phyloP scores from a whole-genome alignment of 1,284 basidiomycete genomes.

The Naganishia albida region DNA sequence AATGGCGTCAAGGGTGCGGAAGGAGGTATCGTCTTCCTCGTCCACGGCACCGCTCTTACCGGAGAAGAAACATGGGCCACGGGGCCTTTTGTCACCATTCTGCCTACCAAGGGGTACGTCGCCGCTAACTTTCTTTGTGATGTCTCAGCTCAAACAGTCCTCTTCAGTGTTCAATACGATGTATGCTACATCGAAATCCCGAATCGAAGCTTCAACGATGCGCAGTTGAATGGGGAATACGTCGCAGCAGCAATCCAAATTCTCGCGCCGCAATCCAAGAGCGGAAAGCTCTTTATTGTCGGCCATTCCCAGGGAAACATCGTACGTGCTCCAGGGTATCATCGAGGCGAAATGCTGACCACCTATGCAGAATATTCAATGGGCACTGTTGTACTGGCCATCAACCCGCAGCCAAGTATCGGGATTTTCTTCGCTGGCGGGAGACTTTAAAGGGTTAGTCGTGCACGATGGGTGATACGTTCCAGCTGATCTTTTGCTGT shows the following conservation, averaged over 20 bases:
- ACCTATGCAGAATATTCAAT: conserved; percentile 40
- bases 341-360: not conserved
- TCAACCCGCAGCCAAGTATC: conserved; percentile 36
- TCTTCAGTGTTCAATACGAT: conserved; percentile 42
- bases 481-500: not conserved
- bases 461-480: too few relatives aligned
- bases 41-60: conserved; percentile 45
- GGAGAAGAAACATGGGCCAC: conserved; percentile 35
- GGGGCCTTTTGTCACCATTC: conserved; percentile 37
- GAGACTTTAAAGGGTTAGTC: conserved; percentile 44
- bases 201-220: conserved; percentile 39
- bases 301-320: conserved; percentile 48
- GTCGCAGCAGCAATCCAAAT: conserved; percentile 44
- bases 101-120: conserved; percentile 41
- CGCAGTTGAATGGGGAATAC: conserved; percentile 46
- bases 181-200: conserved; percentile 49
- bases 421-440: conserved; percentile 43
- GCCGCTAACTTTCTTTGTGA: conserved; percentile 31
- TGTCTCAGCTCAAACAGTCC: not conserved
- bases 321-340: not conserved
- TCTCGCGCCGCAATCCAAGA: conserved; percentile 40
- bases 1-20: conserved; percentile 36
- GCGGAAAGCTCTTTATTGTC: conserved; percentile 44
- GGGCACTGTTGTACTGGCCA: conserved; percentile 47
- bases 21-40: conserved; percentile 44